These are phyloP conservation scores for Mytilinidion resinicola DNA, from an alignment of 495 filamentous ascomycete species.

Conservation along the genomic window DNA sequence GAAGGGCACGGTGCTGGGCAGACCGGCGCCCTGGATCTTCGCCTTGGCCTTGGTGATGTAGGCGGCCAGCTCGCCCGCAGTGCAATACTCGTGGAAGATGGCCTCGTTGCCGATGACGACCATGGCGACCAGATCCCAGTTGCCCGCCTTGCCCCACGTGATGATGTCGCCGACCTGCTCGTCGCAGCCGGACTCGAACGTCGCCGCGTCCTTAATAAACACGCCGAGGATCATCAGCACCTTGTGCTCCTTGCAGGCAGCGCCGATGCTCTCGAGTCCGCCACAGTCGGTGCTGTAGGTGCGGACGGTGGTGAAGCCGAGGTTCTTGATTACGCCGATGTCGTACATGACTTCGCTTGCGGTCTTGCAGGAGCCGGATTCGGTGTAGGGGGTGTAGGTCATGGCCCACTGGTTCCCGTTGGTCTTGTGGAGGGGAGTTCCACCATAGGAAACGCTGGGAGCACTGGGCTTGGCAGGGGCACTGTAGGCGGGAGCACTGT, in stretches of 20 bases:
- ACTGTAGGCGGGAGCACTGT: neutral
- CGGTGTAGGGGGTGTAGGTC: constrained; percentile 81
- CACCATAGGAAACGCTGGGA: constrained; percentile 6
- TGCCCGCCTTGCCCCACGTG: constrained; percentile 49
- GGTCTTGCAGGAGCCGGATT: constrained; percentile 58
- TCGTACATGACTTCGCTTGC: constrained; percentile 54
- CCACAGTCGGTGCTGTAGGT: constrained; percentile 90
- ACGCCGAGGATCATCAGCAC: constrained; percentile 79
- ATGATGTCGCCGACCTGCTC: constrained; percentile 67
- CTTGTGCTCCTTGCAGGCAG: constrained; percentile 52
- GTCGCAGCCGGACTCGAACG: constrained; percentile 37
- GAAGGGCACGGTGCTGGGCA: constrained; percentile 60
- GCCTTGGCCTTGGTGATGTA: constrained; percentile 53
- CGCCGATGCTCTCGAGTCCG: constrained; percentile 66
- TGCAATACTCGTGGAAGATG: constrained; percentile 61
- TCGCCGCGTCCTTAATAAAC: constrained; percentile 62
- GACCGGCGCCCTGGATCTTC: constrained; percentile 53
- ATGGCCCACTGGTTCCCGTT: constrained; percentile 70
- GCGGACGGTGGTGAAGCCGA: constrained; percentile 77
- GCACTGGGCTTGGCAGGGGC: neutral
- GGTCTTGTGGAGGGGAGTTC: constrained; percentile 34
- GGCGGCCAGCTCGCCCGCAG: constrained; percentile 52
- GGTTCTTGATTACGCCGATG: constrained; percentile 58
- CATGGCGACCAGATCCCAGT: constrained; percentile 67
- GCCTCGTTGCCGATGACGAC: constrained; percentile 89